Base-by-base conservation (phyloP, 306 rosid genomes). In the Prunus padus region DNA sequence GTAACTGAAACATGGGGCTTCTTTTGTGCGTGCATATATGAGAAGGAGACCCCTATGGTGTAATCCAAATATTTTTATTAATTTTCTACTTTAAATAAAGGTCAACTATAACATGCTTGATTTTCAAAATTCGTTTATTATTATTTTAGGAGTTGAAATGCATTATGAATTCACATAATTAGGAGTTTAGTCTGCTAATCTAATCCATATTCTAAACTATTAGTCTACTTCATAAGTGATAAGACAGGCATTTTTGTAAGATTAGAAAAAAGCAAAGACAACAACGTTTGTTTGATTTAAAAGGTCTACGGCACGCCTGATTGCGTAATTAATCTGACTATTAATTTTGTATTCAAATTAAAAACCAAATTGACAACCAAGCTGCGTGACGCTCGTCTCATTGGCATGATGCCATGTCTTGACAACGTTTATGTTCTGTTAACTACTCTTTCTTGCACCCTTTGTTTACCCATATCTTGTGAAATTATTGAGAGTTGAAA, bases 231-330 rank as follows among this genome's bases (percentile, higher is more conserved):
- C 44, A 25, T 6, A 16, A 9, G 67, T 33, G 51, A 55, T 74
- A 14, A 13, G 51, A 63, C 57, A n/a, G 15, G n/a, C 61, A 47
- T 45, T 22, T 46, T 18, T 3, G 22, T 42, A 66, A 15, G 18
- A 13, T 47, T 18, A 47, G 30, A 46, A 61, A 13, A 44, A 14
- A 0, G 6, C 33, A 33, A 73, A 46, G 71, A 18, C 61, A 64
- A 31, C 54, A 15, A 22, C 8, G 65, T n/a, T 15, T 51, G 78
- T 64, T 64, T 13, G 52, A 71, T 55, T 20, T 71, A 5, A 11
- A 37, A 72, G 67, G 55, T 72, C 67, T 16, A 57, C 4, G 42
- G 76, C 76, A 44, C 57, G 76, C 76, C 77, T 23, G 68, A 59
- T 59, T 61, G 11, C 16, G 8, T 56, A 55, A 8, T 60, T 12